Base-by-base conservation (phyloP, 2,329 filamentous ascomycete genomes). In the Fusarium tjaetaba region DNA sequence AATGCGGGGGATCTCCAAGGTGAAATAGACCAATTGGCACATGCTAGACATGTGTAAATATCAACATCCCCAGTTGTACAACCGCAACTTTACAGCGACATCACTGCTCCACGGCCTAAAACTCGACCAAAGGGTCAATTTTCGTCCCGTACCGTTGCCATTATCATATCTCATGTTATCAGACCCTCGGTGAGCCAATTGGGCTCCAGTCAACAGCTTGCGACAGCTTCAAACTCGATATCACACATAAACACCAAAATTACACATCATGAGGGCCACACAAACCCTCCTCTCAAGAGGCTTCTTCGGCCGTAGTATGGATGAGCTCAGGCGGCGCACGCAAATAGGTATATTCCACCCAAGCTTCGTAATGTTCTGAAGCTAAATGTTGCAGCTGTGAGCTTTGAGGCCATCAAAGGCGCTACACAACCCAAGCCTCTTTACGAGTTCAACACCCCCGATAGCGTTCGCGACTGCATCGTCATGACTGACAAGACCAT, bases 401-500 rank as follows among this genome's bases (percentile, higher is more conserved):
- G 88, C 59, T 86, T 93, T 75, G 92, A 95, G 82, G 91, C 88
- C 56, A 86, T 94, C 77, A 90, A 89, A 74, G 88, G 87, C 32
- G 89, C 93, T 30, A 87, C 86, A 3, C 89, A 88, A 30, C 91
- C 93, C 3, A 89, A 89, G 67, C 85, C 88, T 11, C 87, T 96
- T 39, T 88, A 92, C 78, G 84, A 86, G 74, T 96, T 96, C 83
- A 84, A 88, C 76, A 76, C 79, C 24, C 79, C 84, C 46, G 83
- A 85, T 28, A 84, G 85, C 8, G 77, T 90, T 42, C 74, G 82
- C 41, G 83, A 85, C 71, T 89, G 88, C 82, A 96, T 97, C 81
- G 86, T 93, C 74, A 96, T 98, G 91, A 93, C 92, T 75, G 96
- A 99, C 81, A 86, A 87, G 65, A 92, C 96, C 78, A 94, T 97